Conservation (phyloP, 73 alveolate genomes). For the Paramecium sexaurelia region DNA sequence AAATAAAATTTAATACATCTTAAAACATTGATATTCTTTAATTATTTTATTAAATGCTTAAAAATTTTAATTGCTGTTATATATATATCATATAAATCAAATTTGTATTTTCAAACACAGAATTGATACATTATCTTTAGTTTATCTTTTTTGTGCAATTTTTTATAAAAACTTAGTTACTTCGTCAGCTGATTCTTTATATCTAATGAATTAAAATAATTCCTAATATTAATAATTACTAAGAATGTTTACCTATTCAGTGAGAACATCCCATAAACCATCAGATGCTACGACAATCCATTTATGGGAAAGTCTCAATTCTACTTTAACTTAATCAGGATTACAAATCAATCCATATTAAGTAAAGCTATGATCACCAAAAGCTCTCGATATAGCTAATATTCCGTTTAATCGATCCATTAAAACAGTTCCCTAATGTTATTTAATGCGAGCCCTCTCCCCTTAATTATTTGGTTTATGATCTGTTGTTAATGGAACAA, state of each 20-base stretch:
- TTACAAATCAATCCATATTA: conserved; percentile 52
- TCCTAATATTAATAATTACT: neutral
- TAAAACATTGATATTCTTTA: too few relatives aligned
- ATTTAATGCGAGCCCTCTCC: conserved; percentile 72
- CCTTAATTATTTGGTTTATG: conserved; percentile 76
- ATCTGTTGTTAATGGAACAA: conserved; percentile 74
- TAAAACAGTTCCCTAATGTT: conserved; percentile 65
- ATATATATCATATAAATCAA: neutral
- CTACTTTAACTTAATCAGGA: conserved; percentile 62
- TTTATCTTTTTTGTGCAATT: conserved; percentile 21
- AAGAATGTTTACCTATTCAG: neutral
- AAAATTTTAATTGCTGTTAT: neutral
- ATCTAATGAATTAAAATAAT: neutral
- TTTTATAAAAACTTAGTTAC: conserved; percentile 7
- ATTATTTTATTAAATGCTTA: neutral
- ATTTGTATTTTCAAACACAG: neutral
- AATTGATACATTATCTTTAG: conserved; percentile 36
- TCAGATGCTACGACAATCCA: conserved; percentile 67
- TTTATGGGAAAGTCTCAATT: conserved; percentile 60
- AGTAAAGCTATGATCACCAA: conserved; percentile 67
- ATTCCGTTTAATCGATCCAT: conserved; percentile 66
- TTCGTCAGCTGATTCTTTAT: conserved; percentile 53
- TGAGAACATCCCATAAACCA: conserved; percentile 71
- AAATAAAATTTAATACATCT: too few relatives aligned
- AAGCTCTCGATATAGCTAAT: conserved; percentile 71